Evolutionary conservation across 2,329 filamentous ascomycete species (phyloP).

Genomic region (Fusarium circinatum): DNA sequence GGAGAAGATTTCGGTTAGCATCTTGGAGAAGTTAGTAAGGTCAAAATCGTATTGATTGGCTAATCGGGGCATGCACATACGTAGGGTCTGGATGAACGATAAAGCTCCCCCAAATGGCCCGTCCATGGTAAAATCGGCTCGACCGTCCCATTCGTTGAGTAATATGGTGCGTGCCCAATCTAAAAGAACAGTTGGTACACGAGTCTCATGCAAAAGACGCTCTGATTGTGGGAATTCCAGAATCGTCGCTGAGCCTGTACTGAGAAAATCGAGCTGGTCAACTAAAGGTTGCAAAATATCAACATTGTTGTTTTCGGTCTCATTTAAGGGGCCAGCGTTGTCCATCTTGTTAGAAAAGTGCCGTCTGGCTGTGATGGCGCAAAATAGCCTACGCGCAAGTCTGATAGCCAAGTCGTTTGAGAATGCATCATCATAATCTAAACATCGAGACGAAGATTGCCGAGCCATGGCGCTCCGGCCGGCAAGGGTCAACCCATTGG

Average conservation of each 20-base stretch:
- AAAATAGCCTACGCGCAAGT: slow-evolving; percentile 67
- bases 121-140: slow-evolving; percentile 74
- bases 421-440: slow-evolving; percentile 72
- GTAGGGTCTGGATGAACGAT: slow-evolving; percentile 76
- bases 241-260: slow-evolving; percentile 55
- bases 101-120: slow-evolving; percentile 81
- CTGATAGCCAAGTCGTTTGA: slow-evolving; percentile 69
- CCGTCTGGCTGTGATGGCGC: slow-evolving; percentile 64
- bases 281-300: slow-evolving; percentile 62
- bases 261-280: slow-evolving; percentile 64
- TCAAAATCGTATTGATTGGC: background rate
- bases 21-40: slow-evolving; percentile 55
- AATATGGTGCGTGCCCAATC: slow-evolving; percentile 82
- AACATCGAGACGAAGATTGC: slow-evolving; percentile 61
- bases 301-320: slow-evolving; percentile 42
- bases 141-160: slow-evolving; percentile 83
- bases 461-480: slow-evolving; percentile 57
- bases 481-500: slow-evolving; percentile 62
- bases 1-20: slow-evolving; percentile 69
- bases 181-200: slow-evolving; percentile 66
- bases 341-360: slow-evolving; percentile 59
- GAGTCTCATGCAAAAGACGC: slow-evolving; percentile 65
- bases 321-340: slow-evolving; percentile 50
- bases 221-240: slow-evolving; percentile 63
- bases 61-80: slow-evolving; percentile 59